These are phyloP conservation scores for Solanum dulcamara DNA, from an alignment of 257 asterid species.

Conservation along the genomic window DNA sequence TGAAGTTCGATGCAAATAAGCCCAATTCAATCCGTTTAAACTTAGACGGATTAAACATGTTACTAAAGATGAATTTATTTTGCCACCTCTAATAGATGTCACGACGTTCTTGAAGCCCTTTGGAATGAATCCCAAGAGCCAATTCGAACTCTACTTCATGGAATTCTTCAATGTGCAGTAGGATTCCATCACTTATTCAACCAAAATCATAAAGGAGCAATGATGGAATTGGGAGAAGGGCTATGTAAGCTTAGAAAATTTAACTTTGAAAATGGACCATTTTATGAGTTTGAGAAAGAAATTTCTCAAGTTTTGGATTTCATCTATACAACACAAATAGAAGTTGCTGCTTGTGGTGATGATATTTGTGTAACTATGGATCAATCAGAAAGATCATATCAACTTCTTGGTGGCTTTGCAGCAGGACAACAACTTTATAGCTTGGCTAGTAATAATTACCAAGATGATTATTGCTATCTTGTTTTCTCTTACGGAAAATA, in stretches of 20 bases:
- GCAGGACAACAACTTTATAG: conserved; percentile 62
- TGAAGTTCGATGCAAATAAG: background rate
- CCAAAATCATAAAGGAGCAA: conserved; percentile 85
- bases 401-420: conserved; percentile 73
- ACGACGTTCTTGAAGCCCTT: conserved; percentile 62
- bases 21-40: background rate
- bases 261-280: conserved; percentile 67
- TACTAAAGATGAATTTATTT: background rate
- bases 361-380: conserved; percentile 64
- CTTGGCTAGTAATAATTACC: conserved; percentile 18
- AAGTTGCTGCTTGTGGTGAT: conserved; percentile 74
- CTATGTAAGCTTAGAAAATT: conserved; percentile 69
- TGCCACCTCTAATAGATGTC: conserved; percentile 27
- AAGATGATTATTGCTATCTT: conserved; percentile 22
- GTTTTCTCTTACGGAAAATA: conserved; percentile 40
- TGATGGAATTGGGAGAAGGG: conserved; percentile 96
- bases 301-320: conserved; percentile 63
- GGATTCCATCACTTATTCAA: conserved; percentile 89
- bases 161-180: conserved; percentile 66
- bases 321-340: conserved; percentile 68
- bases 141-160: conserved; percentile 53
- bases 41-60: background rate
- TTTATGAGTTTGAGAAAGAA: conserved; percentile 54
- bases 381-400: conserved; percentile 77
- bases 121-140: conserved; percentile 67